A percentile compares a stretch with the other conserved stretches of the same genome.
phyloP scores from a whole-genome alignment of 2,329 filamentous ascomycete genomes.

The Meredithiella fracta region DNA sequence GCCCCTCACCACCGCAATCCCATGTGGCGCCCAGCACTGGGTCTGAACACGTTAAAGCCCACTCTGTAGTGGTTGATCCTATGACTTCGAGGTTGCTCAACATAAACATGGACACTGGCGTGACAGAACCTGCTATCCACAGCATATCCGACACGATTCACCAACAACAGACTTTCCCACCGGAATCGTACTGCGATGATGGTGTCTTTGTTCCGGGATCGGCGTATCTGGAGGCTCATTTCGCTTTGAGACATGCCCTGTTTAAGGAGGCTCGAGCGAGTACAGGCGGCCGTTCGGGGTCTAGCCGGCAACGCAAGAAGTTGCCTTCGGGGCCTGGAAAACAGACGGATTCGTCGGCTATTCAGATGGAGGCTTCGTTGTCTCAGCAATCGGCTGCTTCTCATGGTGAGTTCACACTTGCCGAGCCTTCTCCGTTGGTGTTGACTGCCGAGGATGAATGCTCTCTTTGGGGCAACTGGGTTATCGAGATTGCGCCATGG shows the following conservation, averaged over 20 bases:
- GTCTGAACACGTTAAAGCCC: background rate
- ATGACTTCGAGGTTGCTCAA: slow-evolving; percentile 3
- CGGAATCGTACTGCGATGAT: slow-evolving; percentile 22
- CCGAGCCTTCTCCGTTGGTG: background rate
- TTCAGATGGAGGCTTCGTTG: background rate
- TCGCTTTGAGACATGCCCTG: slow-evolving; percentile 28
- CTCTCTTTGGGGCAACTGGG: slow-evolving; percentile 26
- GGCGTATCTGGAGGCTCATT: slow-evolving; percentile 30
- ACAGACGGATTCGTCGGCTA: background rate
- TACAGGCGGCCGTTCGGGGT: slow-evolving; percentile 20
- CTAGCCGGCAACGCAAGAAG: slow-evolving; percentile 9
- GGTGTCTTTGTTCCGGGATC: slow-evolving; percentile 32
- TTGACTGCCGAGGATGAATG: slow-evolving; percentile 20
- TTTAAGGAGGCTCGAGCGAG: slow-evolving; percentile 28
- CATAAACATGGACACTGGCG: slow-evolving; percentile 4
- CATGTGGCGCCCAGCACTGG: slow-evolving; percentile 12
- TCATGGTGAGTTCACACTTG: background rate
- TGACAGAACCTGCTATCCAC: slow-evolving; percentile 16
- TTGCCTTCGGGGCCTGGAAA: slow-evolving; percentile 1
- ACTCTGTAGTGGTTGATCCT: background rate
- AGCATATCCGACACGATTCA: slow-evolving; percentile 16
- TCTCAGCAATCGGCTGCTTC: slow-evolving; percentile 16
- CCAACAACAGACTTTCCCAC: slow-evolving; percentile 20
- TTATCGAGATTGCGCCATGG: slow-evolving; percentile 28
- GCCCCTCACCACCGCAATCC: slow-evolving; percentile 12